Conservation (phyloP, 2,329 filamentous ascomycete genomes). For the Elsinoe ampelina region DNA sequence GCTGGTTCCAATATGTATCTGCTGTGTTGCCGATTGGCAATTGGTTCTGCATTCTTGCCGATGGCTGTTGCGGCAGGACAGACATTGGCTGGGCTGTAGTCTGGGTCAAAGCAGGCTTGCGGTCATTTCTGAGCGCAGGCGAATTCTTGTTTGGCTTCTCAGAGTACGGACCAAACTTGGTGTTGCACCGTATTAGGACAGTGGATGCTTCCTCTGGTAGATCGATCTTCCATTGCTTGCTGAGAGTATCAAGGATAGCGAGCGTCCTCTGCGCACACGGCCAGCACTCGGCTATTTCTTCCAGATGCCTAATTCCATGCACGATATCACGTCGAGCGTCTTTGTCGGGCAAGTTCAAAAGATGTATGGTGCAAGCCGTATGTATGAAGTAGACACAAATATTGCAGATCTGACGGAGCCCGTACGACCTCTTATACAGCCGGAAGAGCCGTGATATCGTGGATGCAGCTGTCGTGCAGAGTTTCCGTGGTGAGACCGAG, state of each 20-base stretch:
- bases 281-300: conserved; percentile 95
- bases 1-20: background rate
- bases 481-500: conserved; percentile 80
- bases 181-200: conserved; percentile 68
- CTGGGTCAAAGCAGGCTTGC: background rate
- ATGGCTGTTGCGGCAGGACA: background rate
- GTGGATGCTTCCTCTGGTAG: conserved; percentile 72
- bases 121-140: conserved; percentile 1
- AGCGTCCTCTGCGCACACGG: conserved; percentile 77
- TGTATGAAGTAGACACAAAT: conserved; percentile 94
- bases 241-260: conserved; percentile 73
- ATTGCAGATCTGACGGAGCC: conserved; percentile 88
- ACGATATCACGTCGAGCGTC: conserved; percentile 81
- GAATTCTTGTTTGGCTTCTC: conserved; percentile 27
- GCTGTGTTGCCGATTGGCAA: background rate
- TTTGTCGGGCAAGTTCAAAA: conserved; percentile 88
- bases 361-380: conserved; percentile 86
- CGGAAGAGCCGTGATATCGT: conserved; percentile 91
- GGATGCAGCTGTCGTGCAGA: conserved; percentile 82
- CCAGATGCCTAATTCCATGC: conserved; percentile 81
- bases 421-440: conserved; percentile 85
- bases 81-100: background rate
- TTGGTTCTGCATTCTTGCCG: background rate
- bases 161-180: conserved; percentile 64
- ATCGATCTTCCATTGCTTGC: conserved; percentile 81